Percentiles rank a stretch among this genome's conserved stretches.
phyloP scores from a whole-genome alignment of 2,329 filamentous ascomycete genomes.

The Colletotrichum limetticola region DNA sequence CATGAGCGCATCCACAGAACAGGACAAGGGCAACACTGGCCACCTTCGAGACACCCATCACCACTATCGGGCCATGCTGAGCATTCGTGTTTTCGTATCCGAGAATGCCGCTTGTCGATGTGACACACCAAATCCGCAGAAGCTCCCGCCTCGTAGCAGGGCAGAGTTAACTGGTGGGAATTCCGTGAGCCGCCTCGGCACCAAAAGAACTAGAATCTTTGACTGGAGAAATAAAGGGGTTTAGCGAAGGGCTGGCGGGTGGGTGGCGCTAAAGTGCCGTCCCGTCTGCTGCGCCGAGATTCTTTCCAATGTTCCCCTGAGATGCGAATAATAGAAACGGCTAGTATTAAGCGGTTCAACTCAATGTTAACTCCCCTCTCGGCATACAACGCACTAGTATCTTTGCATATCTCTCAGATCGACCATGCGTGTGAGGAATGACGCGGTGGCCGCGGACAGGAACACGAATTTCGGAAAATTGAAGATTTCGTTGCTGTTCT shows the following conservation, averaged over 20 bases:
- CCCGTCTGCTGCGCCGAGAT: neutral
- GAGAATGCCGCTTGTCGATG: neutral
- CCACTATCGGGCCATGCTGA: neutral
- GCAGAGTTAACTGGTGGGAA: neutral
- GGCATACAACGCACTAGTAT: neutral
- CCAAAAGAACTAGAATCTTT: neutral
- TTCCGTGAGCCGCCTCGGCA: neutral
- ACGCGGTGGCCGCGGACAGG: neutral
- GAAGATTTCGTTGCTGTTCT: neutral
- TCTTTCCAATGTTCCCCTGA: neutral
- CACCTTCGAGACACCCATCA: no score
- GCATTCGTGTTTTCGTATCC: neutral
- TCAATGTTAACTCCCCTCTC: neutral
- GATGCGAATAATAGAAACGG: neutral
- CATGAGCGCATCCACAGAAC: neutral
- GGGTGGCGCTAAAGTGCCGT: conserved; percentile 23
- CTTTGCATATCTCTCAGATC: neutral
- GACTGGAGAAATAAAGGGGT: conserved; percentile 10
- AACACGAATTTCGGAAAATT: neutral
- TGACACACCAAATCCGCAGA: neutral
- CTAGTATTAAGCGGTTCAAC: neutral
- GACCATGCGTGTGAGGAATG: neutral
- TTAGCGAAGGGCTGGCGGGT: conserved; percentile 7
- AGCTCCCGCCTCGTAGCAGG: neutral
- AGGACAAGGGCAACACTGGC: neutral